phyloP scores from a whole-genome alignment of 169 alveolate genomes.

The Eimeria maxima region DNA sequence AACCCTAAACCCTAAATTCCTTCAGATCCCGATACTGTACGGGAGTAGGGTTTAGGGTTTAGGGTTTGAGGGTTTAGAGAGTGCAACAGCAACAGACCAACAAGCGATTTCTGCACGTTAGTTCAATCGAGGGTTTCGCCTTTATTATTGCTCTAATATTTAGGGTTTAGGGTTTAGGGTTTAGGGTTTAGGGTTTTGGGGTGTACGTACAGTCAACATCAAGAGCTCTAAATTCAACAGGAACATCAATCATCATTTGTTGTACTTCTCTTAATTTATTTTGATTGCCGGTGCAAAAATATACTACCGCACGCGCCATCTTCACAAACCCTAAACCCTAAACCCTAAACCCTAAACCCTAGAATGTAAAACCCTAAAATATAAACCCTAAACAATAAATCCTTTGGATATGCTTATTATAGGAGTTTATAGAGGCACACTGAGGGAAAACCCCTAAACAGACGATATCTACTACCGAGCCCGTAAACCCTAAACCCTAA shows the following conservation, averaged over 20 bases:
- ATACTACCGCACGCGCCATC: constrained; percentile 30
- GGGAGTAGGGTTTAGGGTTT: not conserved
- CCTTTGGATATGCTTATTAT: too few relatives aligned
- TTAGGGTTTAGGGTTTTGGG: constrained; percentile 20
- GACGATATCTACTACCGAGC: too few relatives aligned
- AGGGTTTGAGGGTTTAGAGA: too few relatives aligned
- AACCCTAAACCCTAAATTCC: not conserved
- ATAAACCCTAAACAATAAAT: not conserved
- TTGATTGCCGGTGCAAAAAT: constrained; percentile 81
- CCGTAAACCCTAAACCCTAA: constrained; percentile 27
- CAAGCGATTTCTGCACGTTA: too few relatives aligned
- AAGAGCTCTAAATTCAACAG: constrained; percentile 38
- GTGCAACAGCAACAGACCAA: not conserved
- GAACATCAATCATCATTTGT: constrained; percentile 45
- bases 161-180: constrained; percentile 24
- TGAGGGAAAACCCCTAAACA: not conserved
- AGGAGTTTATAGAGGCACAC: too few relatives aligned
- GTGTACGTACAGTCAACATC: constrained; percentile 79
- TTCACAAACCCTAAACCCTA: constrained; percentile 4
- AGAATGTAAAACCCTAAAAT: not conserved
- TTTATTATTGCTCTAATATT: not conserved
- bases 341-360: constrained; percentile 39
- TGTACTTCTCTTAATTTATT: constrained; percentile 83
- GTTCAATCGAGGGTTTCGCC: too few relatives aligned
- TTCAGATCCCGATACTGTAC: not conserved